Evolutionary conservation across 2,329 filamentous ascomycete species (phyloP).

Genomic region (Cercospora zeina): DNA sequence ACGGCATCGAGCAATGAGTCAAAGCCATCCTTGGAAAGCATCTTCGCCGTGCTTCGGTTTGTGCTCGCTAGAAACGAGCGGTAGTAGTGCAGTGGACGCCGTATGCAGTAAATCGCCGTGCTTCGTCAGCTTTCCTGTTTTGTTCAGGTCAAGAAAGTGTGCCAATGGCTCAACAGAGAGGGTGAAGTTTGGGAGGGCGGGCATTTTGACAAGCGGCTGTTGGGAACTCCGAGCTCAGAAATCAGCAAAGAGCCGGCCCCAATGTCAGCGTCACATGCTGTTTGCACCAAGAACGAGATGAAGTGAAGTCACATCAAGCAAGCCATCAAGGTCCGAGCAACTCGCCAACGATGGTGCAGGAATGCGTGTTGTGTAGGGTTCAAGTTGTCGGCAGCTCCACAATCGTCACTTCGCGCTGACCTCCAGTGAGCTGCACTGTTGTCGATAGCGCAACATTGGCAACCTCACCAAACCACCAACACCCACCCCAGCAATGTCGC

Average conservation of each 20-base stretch:
- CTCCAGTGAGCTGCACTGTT: neutral
- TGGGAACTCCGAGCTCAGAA: neutral
- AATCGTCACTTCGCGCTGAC: neutral
- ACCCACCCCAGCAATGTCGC: constrained; percentile 66
- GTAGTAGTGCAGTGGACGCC: neutral
- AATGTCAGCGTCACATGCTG: neutral
- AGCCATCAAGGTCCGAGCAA: constrained; percentile 10
- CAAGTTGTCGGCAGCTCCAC: neutral
- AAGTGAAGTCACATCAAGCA: constrained; percentile 15
- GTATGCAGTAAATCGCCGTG: neutral
- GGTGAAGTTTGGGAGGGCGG: neutral
- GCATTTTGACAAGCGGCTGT: neutral
- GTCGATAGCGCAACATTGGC: neutral
- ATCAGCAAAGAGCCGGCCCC: neutral
- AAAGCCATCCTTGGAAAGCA: constrained; percentile 34
- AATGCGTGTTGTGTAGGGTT: neutral
- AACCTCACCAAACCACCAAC: neutral
- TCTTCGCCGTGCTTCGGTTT: constrained; percentile 8
- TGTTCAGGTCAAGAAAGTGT: neutral
- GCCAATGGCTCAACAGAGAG: neutral
- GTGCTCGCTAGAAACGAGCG: neutral
- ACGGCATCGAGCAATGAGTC: constrained; percentile 28
- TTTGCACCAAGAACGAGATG: neutral
- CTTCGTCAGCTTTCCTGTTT: neutral
- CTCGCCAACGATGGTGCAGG: neutral